Base-by-base conservation (phyloP, 768 basidiomycete genomes). In the Phlegmacium glaucopus region DNA sequence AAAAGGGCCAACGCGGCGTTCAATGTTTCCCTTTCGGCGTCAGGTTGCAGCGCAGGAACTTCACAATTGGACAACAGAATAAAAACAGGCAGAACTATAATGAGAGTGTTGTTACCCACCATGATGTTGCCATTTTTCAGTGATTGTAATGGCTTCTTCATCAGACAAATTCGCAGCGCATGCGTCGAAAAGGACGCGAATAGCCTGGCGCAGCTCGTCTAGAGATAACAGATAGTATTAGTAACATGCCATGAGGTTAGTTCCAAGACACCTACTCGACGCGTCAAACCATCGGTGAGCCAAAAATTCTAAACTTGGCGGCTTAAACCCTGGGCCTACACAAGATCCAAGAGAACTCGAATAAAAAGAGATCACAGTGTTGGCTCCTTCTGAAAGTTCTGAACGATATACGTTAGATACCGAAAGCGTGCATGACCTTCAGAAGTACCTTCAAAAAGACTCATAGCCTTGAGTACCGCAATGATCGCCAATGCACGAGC, bases 281-380 rank as follows among this genome's bases (percentile, higher is more conserved):
- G 81, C 71, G 57, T 86, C 81, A 28, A 94, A 80, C 85, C 93
- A 95, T 55, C 77, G 77, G 13, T 68, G 71, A 7, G 87, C 90
- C 37, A 96, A 73, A 55, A 79, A 83, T 2, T 82, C 75, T 5
- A 96, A 71, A 50, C 82, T 85, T 0, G 94, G 88, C 5, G 79
- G 62, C 44, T 80, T 72, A 57, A 83, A 94, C 2, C 63, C 59
- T 0, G 70, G 56, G 1, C 90, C 90, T 10, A 90, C 75, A 7
- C 68, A 68, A 13, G 77, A 69, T 1, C 78, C 74, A 25, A 97
- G 70, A 2, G 88, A 84, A 1, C 85, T 78, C 0, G 85, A 76
- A 63, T 93, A 96, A 62, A 90, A 95, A 0, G 85, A 76, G 50
- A 88, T 84, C 16, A 90, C 80, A 1, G 85, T 83, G 51, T 79